Evolutionary conservation across 805 yeast genomes (phyloP).

Genomic region (Teunomyces atbi): DNA sequence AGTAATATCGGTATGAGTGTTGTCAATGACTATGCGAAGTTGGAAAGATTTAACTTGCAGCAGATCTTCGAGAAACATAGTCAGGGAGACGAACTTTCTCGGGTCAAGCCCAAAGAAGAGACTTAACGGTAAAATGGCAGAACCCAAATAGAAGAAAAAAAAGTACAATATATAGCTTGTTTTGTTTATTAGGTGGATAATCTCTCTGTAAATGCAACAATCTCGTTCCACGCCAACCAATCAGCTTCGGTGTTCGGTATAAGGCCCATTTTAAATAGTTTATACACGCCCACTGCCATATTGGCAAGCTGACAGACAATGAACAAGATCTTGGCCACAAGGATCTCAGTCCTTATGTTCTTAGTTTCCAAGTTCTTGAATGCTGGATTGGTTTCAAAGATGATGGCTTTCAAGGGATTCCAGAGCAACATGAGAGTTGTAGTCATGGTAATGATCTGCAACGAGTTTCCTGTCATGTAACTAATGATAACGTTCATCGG

Average conservation of each 20-base stretch:
- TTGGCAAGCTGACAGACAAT: constrained; percentile 49
- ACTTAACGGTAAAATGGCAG: neutral
- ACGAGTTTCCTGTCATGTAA: constrained; percentile 86
- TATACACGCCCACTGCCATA: constrained; percentile 78
- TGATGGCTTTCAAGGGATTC: constrained; percentile 72
- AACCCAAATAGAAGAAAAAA: too few relatives aligned
- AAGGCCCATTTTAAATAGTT: constrained; percentile 82
- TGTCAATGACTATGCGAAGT: constrained; percentile 60
- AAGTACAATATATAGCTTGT: neutral
- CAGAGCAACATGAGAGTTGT: constrained; percentile 84
- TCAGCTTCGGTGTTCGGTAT: constrained; percentile 86
- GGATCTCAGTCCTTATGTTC: constrained; percentile 29
- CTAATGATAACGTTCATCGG: constrained; percentile 91
- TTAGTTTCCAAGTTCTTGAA: constrained; percentile 50
- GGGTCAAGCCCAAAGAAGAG: constrained; percentile 9
- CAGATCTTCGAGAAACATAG: constrained; percentile 61
- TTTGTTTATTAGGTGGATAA: neutral
- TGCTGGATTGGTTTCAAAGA: constrained; percentile 49
- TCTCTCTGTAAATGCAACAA: constrained; percentile 11
- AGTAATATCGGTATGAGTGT: constrained; percentile 86
- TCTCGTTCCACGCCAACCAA: constrained; percentile 84
- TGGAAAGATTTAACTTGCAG: constrained; percentile 74
- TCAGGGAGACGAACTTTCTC: constrained; percentile 19
- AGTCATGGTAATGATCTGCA: constrained; percentile 87
- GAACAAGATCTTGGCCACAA: constrained; percentile 48